phyloP scores from a whole-genome alignment of 2,329 filamentous ascomycete genomes.

The Neophaeococcomyces mojaviensis region DNA sequence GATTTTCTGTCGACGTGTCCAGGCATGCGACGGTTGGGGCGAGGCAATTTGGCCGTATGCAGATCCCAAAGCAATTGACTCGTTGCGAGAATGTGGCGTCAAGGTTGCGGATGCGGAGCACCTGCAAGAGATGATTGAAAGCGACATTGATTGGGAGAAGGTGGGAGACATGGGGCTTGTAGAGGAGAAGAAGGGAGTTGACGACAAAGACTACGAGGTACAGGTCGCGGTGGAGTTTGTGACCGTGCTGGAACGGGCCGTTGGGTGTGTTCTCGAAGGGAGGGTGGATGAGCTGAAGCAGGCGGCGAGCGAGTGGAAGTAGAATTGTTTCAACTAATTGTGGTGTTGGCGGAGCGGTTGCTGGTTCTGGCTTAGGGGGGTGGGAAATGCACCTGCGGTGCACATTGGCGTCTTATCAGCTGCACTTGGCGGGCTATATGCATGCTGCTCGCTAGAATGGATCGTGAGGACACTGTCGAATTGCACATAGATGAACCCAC shows the following conservation, averaged over 20 bases:
- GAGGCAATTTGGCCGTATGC: slow-evolving; percentile 32
- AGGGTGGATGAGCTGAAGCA: slow-evolving; percentile 22
- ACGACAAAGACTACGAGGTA: slow-evolving; percentile 27
- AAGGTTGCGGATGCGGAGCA: slow-evolving; percentile 28
- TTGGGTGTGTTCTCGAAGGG: slow-evolving; percentile 32
- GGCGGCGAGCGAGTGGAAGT: slow-evolving; percentile 11
- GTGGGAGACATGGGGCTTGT: slow-evolving; percentile 24
- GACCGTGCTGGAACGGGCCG: slow-evolving; percentile 31
- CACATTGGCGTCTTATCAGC: too few relatives aligned
- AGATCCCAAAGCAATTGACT: slow-evolving; percentile 29
- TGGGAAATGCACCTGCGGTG: too few relatives aligned
- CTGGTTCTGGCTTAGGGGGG: too few relatives aligned
- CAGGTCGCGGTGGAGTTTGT: slow-evolving; percentile 31
- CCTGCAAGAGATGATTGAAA: slow-evolving; percentile 29
- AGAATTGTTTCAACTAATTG: not conserved
- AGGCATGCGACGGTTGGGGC: slow-evolving; percentile 31
- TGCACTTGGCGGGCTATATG: too few relatives aligned
- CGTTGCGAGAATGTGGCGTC: slow-evolving; percentile 31
- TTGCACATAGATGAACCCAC: too few relatives aligned
- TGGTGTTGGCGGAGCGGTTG: too few relatives aligned
- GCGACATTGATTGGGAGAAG: slow-evolving; percentile 26
- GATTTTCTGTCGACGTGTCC: slow-evolving; percentile 37
- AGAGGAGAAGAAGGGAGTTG: slow-evolving; percentile 24
- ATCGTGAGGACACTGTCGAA: too few relatives aligned
- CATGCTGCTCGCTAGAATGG: too few relatives aligned